phyloP scores from a whole-genome alignment of 2,329 filamentous ascomycete species.

The Ilyonectria sp. region DNA sequence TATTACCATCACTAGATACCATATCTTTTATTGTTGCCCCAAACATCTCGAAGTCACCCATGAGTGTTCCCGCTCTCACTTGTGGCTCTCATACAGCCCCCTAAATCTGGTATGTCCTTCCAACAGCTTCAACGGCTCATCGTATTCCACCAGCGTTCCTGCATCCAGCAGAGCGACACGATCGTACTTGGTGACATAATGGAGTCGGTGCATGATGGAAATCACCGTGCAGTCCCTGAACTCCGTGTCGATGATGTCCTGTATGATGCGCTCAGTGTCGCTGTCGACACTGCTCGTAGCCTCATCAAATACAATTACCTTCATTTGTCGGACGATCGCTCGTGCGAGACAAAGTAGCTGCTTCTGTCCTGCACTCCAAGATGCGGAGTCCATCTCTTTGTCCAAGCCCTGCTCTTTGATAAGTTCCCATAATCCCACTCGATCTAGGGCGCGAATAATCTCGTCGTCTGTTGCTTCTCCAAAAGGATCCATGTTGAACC shows the following conservation, averaged over 20 bases:
- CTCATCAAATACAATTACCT: slow-evolving; percentile 58
- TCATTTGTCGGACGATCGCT: slow-evolving; percentile 53
- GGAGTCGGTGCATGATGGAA: slow-evolving; percentile 55
- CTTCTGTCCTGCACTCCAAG: slow-evolving; percentile 60
- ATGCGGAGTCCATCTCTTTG: slow-evolving; percentile 47
- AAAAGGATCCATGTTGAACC: slow-evolving; percentile 64
- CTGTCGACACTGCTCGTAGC: slow-evolving; percentile 55
- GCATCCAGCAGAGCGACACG: slow-evolving; percentile 29
- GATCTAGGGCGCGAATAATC: not conserved
- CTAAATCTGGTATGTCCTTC: slow-evolving; percentile 31
- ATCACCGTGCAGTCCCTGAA: slow-evolving; percentile 66
- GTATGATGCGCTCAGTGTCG: slow-evolving; percentile 53
- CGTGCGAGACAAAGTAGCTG: slow-evolving; percentile 60
- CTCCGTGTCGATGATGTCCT: slow-evolving; percentile 50
- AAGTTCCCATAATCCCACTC: slow-evolving; percentile 49
- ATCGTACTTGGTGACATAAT: slow-evolving; percentile 26
- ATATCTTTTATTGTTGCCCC: too few relatives aligned
- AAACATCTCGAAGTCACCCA: too few relatives aligned
- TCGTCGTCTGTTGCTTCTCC: slow-evolving; percentile 21
- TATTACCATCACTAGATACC: too few relatives aligned
- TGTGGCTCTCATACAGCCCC: slow-evolving; percentile 20
- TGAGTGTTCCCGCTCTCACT: not conserved
- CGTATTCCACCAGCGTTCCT: slow-evolving; percentile 33
- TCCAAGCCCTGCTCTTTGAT: slow-evolving; percentile 51
- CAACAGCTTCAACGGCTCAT: slow-evolving; percentile 28